Evolutionary conservation across 192 early-diverging fungal species (phyloP).

Genomic region (Lobosporangium transversale): DNA sequence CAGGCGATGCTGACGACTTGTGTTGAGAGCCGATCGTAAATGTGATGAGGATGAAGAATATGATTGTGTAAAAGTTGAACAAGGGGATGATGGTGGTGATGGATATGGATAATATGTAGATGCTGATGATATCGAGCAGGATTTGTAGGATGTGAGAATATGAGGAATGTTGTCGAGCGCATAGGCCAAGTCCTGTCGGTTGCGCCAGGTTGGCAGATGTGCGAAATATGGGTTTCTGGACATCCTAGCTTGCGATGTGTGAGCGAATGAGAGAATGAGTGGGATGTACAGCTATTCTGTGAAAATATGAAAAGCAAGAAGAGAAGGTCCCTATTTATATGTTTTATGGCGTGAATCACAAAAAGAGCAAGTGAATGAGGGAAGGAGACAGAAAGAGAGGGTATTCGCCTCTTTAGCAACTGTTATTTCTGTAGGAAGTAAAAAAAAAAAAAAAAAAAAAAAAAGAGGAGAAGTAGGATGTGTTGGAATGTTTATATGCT

Average conservation of each 20-base stretch:
- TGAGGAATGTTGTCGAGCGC: slow-evolving; percentile 37
- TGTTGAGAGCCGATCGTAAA: too few species aligned
- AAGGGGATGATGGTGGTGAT: slow-evolving; percentile 14
- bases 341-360: too few species aligned
- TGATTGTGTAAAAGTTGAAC: slow-evolving; percentile 7
- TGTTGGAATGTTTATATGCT: slow-evolving; percentile 19
- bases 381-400: not conserved
- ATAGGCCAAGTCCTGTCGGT: slow-evolving; percentile 44
- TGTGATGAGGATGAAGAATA: slow-evolving; percentile 6
- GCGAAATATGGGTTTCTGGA: slow-evolving; percentile 43
- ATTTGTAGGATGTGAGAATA: slow-evolving; percentile 16
- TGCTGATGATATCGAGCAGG: slow-evolving; percentile 1
- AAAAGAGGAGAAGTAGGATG: slow-evolving; percentile 10
- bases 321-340: not conserved
- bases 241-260: slow-evolving; percentile 3
- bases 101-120: not conserved
- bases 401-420: not conserved
- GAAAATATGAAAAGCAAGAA: not conserved
- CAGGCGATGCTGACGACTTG: slow-evolving; percentile 9
- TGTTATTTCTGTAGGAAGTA: not conserved
- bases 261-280: not conserved
- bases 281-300: not conserved
- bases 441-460: not conserved
- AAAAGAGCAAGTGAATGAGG: not conserved
- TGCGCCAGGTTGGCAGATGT: slow-evolving; percentile 37